Base-by-base conservation (phyloP, 2,329 filamentous ascomycete species). In the Pseudocercospora crystallina region DNA sequence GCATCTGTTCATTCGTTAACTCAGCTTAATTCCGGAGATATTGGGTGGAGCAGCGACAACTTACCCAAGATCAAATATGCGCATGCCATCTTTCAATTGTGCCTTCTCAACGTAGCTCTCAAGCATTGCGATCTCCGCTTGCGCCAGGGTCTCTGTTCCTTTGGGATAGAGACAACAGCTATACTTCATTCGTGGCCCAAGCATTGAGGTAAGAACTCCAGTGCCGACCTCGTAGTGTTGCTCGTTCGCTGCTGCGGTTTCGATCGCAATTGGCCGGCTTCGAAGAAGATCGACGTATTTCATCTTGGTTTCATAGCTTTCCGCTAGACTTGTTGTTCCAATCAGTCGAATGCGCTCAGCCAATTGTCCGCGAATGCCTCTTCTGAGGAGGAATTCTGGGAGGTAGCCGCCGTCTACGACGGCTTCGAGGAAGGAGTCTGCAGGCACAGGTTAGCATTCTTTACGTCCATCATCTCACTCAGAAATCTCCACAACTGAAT, bases 161-260 rank as follows among this genome's bases (percentile, higher is more conserved):
- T 78, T 80, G 3, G 80, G 79, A 66, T 88, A 88, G 62, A 86
- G 71, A 65, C 81, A 85, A 57, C 74, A 78, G n/a, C 80, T 84
- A 66, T 87, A 89, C 75, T 88, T 88, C 83, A 88, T 87, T 47
- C 84, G 73, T 3, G 83, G 82, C 0, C 85, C 85, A 10, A 89
- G 71, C 66, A 78, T 83, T 26, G 77, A 79, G 26, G 71, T 69
- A 35, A 88, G 68, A 17, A 87, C 80, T 3, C 81, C 81, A 0
- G 84, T 86, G 34, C 82, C 83, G 35, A 88, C 84, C 69, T 88
- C 85, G 63, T 89, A 88, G 68, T 88, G 85, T 74, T 88, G 85
- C 61, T 79, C 72, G 65, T 88, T 87, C 15, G 85, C 84, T 2
- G 76, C 72, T 3, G 75, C 76, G 1, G 84, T 86, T 66, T 85